Percentiles rank a stretch among this genome's conserved stretches.
Evolutionary conservation across 1,284 basidiomycete species (phyloP).

Genomic region (Chalciporus sp.): DNA sequence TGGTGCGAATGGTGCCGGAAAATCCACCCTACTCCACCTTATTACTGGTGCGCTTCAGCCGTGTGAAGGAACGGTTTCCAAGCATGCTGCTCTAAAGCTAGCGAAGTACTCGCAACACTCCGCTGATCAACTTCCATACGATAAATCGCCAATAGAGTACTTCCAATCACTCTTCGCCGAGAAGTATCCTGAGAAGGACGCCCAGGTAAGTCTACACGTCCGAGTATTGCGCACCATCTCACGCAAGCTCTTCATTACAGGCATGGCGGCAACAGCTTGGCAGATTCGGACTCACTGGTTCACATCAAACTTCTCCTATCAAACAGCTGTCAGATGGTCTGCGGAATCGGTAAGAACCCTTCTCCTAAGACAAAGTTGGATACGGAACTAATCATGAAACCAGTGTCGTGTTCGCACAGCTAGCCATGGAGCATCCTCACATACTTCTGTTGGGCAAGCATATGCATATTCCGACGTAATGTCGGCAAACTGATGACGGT

Average conservation of each 20-base stretch:
- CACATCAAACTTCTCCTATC: slow-evolving; percentile 94
- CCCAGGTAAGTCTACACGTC: slow-evolving; percentile 45
- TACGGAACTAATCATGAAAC: slow-evolving; percentile 16
- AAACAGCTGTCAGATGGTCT: slow-evolving; percentile 94
- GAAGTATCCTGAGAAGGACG: slow-evolving; percentile 95
- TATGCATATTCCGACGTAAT: slow-evolving; percentile 9
- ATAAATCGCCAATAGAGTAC: slow-evolving; percentile 92
- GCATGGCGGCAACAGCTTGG: slow-evolving; percentile 96
- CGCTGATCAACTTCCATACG: slow-evolving; percentile 97
- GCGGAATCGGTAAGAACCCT: slow-evolving; percentile 74
- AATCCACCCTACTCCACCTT: slow-evolving; percentile 95
- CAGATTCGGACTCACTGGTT: slow-evolving; percentile 92
- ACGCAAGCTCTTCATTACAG: slow-evolving; percentile 40
- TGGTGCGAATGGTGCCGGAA: slow-evolving; percentile 97
- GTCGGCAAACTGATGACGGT: slow-evolving; percentile 9
- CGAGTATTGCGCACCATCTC: slow-evolving; percentile 7
- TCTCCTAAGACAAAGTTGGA: slow-evolving; percentile 11
- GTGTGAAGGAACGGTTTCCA: slow-evolving; percentile 82
- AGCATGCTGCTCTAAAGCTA: slow-evolving; percentile 90
- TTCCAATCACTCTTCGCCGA: slow-evolving; percentile 80
- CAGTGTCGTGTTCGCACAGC: slow-evolving; percentile 89
- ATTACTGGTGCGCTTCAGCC: slow-evolving; percentile 88
- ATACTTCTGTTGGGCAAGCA: slow-evolving; percentile 79
- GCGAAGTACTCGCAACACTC: slow-evolving; percentile 99
- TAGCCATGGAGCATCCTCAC: slow-evolving; percentile 93